Conservation (phyloP, 306 rosid genomes). For the Quercus engelmannii region DNA sequence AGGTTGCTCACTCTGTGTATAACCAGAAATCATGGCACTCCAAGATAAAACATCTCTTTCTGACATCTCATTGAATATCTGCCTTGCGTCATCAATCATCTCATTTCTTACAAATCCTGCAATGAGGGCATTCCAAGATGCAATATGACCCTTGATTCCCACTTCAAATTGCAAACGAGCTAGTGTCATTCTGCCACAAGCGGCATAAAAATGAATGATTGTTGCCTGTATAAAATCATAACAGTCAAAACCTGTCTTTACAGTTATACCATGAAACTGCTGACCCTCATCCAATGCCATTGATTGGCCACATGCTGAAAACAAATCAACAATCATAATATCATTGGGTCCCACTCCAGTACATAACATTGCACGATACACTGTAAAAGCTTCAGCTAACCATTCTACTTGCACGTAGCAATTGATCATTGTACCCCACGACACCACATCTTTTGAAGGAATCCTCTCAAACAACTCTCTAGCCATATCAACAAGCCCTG, state of each 20-base stretch:
- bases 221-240: constrained; percentile 74
- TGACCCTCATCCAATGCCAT: constrained; percentile 46
- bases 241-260: constrained; percentile 73
- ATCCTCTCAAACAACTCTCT: constrained; percentile 66
- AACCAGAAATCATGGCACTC: constrained; percentile 86
- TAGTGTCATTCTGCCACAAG: constrained; percentile 57
- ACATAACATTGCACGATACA: constrained; percentile 53
- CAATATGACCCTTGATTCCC: constrained; percentile 62
- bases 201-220: constrained; percentile 68
- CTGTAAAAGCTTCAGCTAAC: constrained; percentile 59
- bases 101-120: constrained; percentile 62
- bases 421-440: constrained; percentile 91
- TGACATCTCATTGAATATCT: constrained; percentile 61
- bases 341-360: constrained; percentile 58
- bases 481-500: constrained; percentile 51
- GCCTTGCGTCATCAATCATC: constrained; percentile 60
- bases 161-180: constrained; percentile 62
- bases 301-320: constrained; percentile 66
- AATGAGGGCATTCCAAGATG: constrained; percentile 77
- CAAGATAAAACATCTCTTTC: constrained; percentile 82
- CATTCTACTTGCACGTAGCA: constrained; percentile 56
- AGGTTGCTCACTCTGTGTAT: constrained; percentile 68
- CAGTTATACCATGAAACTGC: constrained; percentile 61
- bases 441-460: constrained; percentile 64
- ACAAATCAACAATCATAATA: constrained; percentile 70